These are phyloP conservation scores for Russula earlei DNA, from an alignment of 768 basidiomycete genomes.

Conservation along the genomic window DNA sequence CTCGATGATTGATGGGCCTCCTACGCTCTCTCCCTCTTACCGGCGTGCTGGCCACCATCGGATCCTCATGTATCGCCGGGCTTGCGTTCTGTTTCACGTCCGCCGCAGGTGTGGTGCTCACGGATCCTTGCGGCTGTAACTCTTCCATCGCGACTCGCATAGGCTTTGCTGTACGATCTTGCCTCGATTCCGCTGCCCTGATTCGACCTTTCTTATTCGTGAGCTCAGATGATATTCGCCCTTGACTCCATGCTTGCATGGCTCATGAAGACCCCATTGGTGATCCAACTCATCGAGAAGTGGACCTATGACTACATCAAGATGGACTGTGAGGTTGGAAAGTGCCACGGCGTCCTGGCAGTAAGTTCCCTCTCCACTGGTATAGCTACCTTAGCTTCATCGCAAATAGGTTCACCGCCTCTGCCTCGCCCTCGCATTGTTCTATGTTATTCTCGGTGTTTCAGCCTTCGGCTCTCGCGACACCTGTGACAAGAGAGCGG, in stretches of 20 bases:
- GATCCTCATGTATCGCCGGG: conserved; percentile 74
- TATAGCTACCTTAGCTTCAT: background rate
- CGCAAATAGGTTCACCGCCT: conserved; percentile 77
- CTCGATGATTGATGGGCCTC: conserved; percentile 47
- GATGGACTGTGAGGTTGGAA: conserved; percentile 89
- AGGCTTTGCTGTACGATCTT: conserved; percentile 71
- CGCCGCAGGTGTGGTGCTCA: conserved; percentile 83
- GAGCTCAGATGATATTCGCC: conserved; percentile 77
- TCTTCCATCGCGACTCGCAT: conserved; percentile 96
- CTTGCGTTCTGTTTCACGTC: conserved; percentile 82
- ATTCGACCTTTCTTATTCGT: background rate
- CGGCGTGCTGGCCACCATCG: conserved; percentile 60
- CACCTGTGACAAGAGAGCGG: conserved; percentile 86
- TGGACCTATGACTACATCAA: conserved; percentile 96
- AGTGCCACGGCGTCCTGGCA: conserved; percentile 94
- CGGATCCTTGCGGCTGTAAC: conserved; percentile 98
- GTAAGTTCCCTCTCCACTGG: conserved; percentile 37
- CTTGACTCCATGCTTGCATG: conserved; percentile 95
- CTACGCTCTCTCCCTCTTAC: conserved; percentile 64
- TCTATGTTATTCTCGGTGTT: conserved; percentile 75
- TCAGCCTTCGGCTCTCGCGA: conserved; percentile 80
- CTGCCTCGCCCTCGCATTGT: conserved; percentile 86
- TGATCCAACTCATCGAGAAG: conserved; percentile 80
- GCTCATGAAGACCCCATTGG: conserved; percentile 87
- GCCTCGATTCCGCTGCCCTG: background rate